Percentiles rank a stretch among this genome's conserved stretches.
These are phyloP conservation scores for Penicillium canariense DNA, from an alignment of 495 filamentous ascomycete genomes.

Conservation along the genomic window DNA sequence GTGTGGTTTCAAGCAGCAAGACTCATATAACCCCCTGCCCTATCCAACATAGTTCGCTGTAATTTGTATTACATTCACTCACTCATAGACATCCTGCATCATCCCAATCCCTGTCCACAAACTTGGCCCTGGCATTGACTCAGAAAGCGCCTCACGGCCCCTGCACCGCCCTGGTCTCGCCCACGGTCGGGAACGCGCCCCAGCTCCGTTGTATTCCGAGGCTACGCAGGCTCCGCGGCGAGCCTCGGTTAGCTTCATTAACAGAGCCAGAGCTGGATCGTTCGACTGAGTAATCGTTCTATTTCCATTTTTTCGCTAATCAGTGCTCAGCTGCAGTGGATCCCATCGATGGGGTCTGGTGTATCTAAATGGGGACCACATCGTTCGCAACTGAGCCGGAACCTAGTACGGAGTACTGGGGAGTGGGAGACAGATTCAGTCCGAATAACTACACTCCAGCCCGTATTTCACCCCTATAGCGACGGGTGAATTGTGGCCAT, in stretches of 20 bases:
- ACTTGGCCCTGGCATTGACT: background rate
- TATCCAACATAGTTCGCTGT: background rate
- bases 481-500: conserved; percentile 1
- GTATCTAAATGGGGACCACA: conserved; percentile 8
- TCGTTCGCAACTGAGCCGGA: conserved; percentile 23
- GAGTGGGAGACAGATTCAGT: background rate
- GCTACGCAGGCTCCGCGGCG: conserved; percentile 1
- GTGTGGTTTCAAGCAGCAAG: conserved; percentile 13
- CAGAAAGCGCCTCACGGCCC: background rate
- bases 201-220: conserved; percentile 28
- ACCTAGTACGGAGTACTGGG: conserved; percentile 5
- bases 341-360: background rate
- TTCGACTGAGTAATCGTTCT: background rate
- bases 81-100: background rate
- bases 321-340: background rate
- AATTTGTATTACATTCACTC: background rate
- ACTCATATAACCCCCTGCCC: background rate
- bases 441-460: conserved; percentile 24
- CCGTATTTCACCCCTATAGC: conserved; percentile 9
- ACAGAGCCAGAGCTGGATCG: background rate
- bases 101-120: background rate
- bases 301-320: background rate
- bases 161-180: background rate
- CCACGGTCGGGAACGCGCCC: background rate
- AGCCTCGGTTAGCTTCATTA: conserved; percentile 20